Evolutionary conservation across 768 basidiomycete genomes (phyloP).

Genomic region (Mycena filopes): DNA sequence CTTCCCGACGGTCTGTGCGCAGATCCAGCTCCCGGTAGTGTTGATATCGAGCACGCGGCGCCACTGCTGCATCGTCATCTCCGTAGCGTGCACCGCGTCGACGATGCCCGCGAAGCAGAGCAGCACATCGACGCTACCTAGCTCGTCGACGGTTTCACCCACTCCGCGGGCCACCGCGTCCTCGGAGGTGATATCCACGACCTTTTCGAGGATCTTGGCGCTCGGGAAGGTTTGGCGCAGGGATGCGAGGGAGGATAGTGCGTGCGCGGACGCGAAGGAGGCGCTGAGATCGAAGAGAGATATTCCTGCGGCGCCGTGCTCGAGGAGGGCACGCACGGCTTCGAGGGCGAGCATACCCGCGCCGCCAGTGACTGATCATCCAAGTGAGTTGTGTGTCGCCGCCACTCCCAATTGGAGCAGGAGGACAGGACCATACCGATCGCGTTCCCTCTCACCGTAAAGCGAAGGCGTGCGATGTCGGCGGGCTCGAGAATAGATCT

Average conservation of each 20-base stretch:
- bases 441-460: constrained; percentile 51
- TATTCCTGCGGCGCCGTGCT: constrained; percentile 53
- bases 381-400: background rate
- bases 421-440: too few species aligned
- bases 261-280: constrained; percentile 38
- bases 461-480: constrained; percentile 47
- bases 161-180: constrained; percentile 36
- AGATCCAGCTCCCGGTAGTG: constrained; percentile 57
- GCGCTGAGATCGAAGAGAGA: constrained; percentile 43
- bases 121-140: constrained; percentile 50
- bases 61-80: constrained; percentile 48
- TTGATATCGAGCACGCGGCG: constrained; percentile 52
- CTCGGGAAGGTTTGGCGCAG: constrained; percentile 44
- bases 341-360: constrained; percentile 52
- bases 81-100: constrained; percentile 43
- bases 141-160: constrained; percentile 36
- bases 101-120: constrained; percentile 58
- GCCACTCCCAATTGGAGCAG: background rate
- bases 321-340: constrained; percentile 52
- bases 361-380: constrained; percentile 52
- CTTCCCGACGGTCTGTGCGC: constrained; percentile 54
- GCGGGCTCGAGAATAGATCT: constrained; percentile 25
- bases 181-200: constrained; percentile 51
- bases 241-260: constrained; percentile 30
- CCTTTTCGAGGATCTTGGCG: constrained; percentile 44